These are phyloP conservation scores for Blepharisma japonicum DNA, from an alignment of 73 alveolate genomes.

Conservation along the genomic window DNA sequence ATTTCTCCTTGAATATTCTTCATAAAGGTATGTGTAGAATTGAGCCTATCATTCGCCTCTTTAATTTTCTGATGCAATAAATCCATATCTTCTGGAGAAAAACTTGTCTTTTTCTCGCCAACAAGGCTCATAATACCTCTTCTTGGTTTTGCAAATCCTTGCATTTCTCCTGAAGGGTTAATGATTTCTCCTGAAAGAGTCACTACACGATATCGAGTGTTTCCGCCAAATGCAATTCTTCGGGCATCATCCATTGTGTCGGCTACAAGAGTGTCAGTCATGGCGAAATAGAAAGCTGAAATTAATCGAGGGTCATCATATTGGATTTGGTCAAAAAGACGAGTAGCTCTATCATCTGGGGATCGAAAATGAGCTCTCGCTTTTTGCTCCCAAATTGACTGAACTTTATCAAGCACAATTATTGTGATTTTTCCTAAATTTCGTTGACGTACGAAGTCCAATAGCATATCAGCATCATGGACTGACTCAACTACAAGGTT, in stretches of 20 bases:
- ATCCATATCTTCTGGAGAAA: too few relatives aligned
- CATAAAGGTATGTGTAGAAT: too few relatives aligned
- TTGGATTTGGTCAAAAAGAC: slow-evolving; percentile 56
- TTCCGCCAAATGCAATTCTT: slow-evolving; percentile 65
- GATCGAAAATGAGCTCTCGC: slow-evolving; percentile 21
- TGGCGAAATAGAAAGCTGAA: slow-evolving; percentile 55
- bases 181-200: slow-evolving; percentile 75
- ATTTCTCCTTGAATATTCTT: slow-evolving; percentile 37
- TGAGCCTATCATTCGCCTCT: too few relatives aligned
- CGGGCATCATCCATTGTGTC: slow-evolving; percentile 64
- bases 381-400: slow-evolving; percentile 35
- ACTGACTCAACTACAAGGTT: slow-evolving; percentile 80
- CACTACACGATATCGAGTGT: slow-evolving; percentile 51
- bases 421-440: slow-evolving; percentile 64
- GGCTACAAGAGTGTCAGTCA: slow-evolving; percentile 73
- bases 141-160: slow-evolving; percentile 81
- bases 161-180: slow-evolving; percentile 78
- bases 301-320: slow-evolving; percentile 38
- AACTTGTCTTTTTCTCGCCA: slow-evolving; percentile 31
- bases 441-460: slow-evolving; percentile 53
- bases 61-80: too few relatives aligned
- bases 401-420: slow-evolving; percentile 64
- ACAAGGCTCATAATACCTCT: slow-evolving; percentile 69
- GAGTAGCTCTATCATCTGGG: slow-evolving; percentile 22
- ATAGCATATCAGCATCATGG: slow-evolving; percentile 45